A percentile compares a stretch with the other conserved stretches of the same genome.
phyloP scores from a whole-genome alignment of 139 green algal species.

The Asterochloris sp. region DNA sequence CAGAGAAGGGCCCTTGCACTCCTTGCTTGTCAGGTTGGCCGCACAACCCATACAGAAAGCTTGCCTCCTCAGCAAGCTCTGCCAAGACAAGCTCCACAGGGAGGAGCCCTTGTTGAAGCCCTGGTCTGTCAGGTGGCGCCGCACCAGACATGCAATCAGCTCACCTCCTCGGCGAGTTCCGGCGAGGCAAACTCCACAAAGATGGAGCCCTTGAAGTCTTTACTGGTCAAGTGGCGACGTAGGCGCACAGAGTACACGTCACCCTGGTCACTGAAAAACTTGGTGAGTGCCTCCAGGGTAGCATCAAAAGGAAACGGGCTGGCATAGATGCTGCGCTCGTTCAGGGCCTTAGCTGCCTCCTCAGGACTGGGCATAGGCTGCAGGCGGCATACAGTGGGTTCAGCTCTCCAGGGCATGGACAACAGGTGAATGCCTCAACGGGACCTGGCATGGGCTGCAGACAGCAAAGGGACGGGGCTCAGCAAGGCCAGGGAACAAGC shows the following conservation, averaged over 20 bases:
- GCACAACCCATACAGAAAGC: too few relatives aligned
- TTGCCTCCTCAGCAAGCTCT: too few relatives aligned
- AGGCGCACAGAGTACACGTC: conserved; percentile 67
- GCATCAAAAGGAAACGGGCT: conserved; percentile 70
- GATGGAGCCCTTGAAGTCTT: conserved; percentile 80
- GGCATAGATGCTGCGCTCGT: conserved; percentile 71
- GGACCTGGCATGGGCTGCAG: neutral
- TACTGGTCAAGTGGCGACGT: conserved; percentile 67
- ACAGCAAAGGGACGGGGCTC: neutral
- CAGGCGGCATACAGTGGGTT: neutral
- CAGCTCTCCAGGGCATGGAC: too few relatives aligned
- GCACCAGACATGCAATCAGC: neutral
- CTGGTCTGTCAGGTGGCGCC: neutral
- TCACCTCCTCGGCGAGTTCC: conserved; percentile 42
- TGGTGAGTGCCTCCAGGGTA: conserved; percentile 52
- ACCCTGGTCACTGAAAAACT: conserved; percentile 14
- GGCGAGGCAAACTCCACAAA: conserved; percentile 74
- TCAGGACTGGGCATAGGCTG: conserved; percentile 32
- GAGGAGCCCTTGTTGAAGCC: neutral
- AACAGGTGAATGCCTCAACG: neutral
- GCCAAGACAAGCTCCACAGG: neutral
- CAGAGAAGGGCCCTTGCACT: neutral
- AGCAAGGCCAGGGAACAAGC: too few relatives aligned
- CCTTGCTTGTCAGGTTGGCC: too few relatives aligned
- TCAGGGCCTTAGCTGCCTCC: conserved; percentile 44